Evolutionary conservation across 768 basidiomycete genomes (phyloP), one percentile per base, ranked within the genome.

Genomic region (Chalciporus sphaerocephalus): DNA sequence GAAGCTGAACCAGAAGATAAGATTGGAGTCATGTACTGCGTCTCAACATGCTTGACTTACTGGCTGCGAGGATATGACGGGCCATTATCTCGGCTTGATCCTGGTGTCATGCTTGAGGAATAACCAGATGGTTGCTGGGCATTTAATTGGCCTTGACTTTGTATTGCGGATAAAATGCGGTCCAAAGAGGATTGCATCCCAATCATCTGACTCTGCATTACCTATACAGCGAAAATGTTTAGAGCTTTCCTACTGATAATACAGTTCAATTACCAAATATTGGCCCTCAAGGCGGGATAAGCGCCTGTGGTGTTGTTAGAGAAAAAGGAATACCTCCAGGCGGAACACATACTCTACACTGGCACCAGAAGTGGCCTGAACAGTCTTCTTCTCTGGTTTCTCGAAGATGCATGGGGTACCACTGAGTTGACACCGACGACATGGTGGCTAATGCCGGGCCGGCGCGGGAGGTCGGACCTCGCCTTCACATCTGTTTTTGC

Each of bases 141-240:
- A 48, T 42, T 60, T 34, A 61, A 51, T 42, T 69, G 73, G 34
- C 54, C 56, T 53, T 69, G 72, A 34, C 41, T 58, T 56, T 79
- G 85, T 46, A 92, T 72, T 2, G 79, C 83, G 36, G 76, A 70
- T 44, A 92, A 69, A 60, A 92, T 92, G 41, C 90, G 79, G 67
- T 92, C 90, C 52, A 92, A 65, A 20, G 89, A 86, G 5, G 88
- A 86, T 67, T 92, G 91, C 85, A 92, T 88, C 56, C 90, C 90
- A 56, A 92, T 92, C 87, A 92, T 91, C 63, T 92, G 90, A 68
- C 87, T 89, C 64, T 92, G 88, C 80, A 92, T 87, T 54, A 90
- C 85, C 88, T 89, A 51, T 33, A 28, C 50, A 46, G 18, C 16
- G 15, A 27, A 22, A 23, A 35, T 33, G 17, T 40, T 34, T 36